Percentiles rank a stretch among this genome's conserved stretches.
These are phyloP conservation scores for Helenozyma rhizophorensis DNA, from an alignment of 805 yeast species.

Conservation along the genomic window DNA sequence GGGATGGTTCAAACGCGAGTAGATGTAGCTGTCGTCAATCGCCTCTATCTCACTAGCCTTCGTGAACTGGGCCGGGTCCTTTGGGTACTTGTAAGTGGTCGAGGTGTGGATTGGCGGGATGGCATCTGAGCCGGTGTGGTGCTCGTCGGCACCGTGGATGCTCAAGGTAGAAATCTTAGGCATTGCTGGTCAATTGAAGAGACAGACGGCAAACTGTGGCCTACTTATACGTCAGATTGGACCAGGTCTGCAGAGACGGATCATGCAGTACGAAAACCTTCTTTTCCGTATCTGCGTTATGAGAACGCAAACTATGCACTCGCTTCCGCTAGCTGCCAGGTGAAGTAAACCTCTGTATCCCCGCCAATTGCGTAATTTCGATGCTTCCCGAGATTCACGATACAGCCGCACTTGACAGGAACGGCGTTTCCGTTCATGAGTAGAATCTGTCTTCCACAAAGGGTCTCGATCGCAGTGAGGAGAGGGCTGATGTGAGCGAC, in stretches of 20 bases:
- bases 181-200: too few relatives aligned
- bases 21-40: slow-evolving; percentile 22
- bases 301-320: too few relatives aligned
- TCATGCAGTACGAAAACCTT: too few relatives aligned
- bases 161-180: slow-evolving; percentile 6
- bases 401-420: slow-evolving; percentile 1
- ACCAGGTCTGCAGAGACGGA: too few relatives aligned
- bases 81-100: slow-evolving; percentile 69
- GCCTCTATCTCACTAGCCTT: slow-evolving; percentile 31
- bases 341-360: too few relatives aligned
- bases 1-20: slow-evolving; percentile 76
- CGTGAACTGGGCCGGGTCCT: slow-evolving; percentile 52
- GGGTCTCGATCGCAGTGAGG: slow-evolving; percentile 4
- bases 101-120: slow-evolving; percentile 79
- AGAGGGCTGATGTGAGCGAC: slow-evolving; percentile 2
- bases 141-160: slow-evolving; percentile 70
- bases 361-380: too few relatives aligned
- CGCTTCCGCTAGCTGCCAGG: too few relatives aligned
- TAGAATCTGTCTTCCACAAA: slow-evolving; percentile 3
- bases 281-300: too few relatives aligned
- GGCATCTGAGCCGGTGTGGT: slow-evolving; percentile 57
- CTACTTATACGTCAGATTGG: too few relatives aligned
- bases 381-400: slow-evolving; percentile 1
- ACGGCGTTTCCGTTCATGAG: slow-evolving; percentile 3
- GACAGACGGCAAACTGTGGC: too few relatives aligned